These are phyloP conservation scores for Rhizopogon roseolus DNA, from an alignment of 768 basidiomycete genomes.

Conservation along the genomic window DNA sequence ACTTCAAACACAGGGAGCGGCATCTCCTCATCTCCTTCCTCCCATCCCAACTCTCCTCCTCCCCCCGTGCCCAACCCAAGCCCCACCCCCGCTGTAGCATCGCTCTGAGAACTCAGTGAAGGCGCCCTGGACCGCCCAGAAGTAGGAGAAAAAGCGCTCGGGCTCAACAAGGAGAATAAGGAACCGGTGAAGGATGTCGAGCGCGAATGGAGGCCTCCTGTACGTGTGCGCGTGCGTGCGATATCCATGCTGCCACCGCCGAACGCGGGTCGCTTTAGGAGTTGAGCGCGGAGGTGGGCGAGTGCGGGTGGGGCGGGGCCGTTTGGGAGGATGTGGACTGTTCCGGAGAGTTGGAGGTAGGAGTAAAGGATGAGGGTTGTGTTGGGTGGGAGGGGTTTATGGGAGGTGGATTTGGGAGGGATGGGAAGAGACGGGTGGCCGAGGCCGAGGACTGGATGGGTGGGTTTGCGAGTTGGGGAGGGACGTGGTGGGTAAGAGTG, in stretches of 20 bases:
- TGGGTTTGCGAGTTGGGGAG: conserved; percentile 27
- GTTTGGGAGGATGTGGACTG: conserved; percentile 53
- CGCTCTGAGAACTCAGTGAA: conserved; percentile 18
- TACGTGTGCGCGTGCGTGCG: conserved; percentile 31
- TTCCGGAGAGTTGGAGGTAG: conserved; percentile 76
- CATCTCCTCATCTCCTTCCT: conserved; percentile 53
- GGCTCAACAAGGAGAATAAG: conserved; percentile 36
- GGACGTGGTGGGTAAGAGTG: conserved; percentile 30
- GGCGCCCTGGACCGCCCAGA: conserved; percentile 14
- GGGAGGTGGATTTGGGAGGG: conserved; percentile 10
- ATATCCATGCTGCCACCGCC: conserved; percentile 85
- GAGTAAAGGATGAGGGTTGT: conserved; percentile 78
- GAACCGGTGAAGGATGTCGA: conserved; percentile 49
- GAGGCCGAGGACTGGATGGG: conserved; percentile 45
- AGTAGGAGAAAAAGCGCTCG: background rate
- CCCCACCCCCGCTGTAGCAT: background rate
- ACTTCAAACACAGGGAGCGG: conserved; percentile 84
- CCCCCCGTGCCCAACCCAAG: too few species aligned
- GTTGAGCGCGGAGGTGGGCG: conserved; percentile 41
- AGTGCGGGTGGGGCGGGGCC: conserved; percentile 40
- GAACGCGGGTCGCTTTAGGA: conserved; percentile 40
- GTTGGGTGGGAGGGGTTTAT: conserved; percentile 43
- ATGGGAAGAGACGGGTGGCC: conserved; percentile 24
- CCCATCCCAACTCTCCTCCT: too few species aligned
- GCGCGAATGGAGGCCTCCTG: conserved; percentile 28